Evolutionary conservation across 352 stramenopile species (phyloP).

Genomic region (Phytophthora litchii): DNA sequence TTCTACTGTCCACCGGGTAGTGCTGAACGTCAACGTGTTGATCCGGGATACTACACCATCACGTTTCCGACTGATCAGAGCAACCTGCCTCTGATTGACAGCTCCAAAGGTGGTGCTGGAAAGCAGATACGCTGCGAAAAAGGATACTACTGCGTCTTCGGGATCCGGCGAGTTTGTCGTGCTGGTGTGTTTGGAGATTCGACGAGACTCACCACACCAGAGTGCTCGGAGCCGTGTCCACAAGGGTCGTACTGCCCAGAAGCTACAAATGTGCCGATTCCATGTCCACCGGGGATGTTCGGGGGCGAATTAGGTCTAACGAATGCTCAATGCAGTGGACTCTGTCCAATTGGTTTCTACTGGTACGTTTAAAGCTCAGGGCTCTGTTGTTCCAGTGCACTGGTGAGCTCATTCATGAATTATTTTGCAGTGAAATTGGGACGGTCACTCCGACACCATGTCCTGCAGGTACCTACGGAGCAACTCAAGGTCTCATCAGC

Average conservation of each 20-base stretch:
- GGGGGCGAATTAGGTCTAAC: slow-evolving; percentile 40
- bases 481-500: slow-evolving; percentile 41
- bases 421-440: slow-evolving; percentile 30
- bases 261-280: slow-evolving; percentile 46
- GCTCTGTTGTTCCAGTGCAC: neutral
- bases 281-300: slow-evolving; percentile 59
- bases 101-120: slow-evolving; percentile 5
- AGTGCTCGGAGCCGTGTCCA: slow-evolving; percentile 52
- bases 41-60: slow-evolving; percentile 62
- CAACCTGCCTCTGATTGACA: slow-evolving; percentile 5
- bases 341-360: slow-evolving; percentile 59
- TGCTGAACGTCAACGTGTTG: slow-evolving; percentile 42
- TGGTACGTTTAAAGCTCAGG: slow-evolving; percentile 42
- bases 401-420: no score
- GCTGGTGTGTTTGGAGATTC: slow-evolving; percentile 54
- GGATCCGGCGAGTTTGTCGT: slow-evolving; percentile 58
- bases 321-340: slow-evolving; percentile 46
- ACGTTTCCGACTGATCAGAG: slow-evolving; percentile 32
- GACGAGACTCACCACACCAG: slow-evolving; percentile 30
- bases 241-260: slow-evolving; percentile 62
- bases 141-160: slow-evolving; percentile 66
- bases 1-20: slow-evolving; percentile 69
- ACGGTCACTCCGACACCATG: slow-evolving; percentile 51
- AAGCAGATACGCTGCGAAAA: slow-evolving; percentile 54
- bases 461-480: slow-evolving; percentile 51